Evolutionary conservation across 306 rosid species (phyloP), one percentile per base, ranked within the genome.

Genomic region (Inga oerstediana): DNA sequence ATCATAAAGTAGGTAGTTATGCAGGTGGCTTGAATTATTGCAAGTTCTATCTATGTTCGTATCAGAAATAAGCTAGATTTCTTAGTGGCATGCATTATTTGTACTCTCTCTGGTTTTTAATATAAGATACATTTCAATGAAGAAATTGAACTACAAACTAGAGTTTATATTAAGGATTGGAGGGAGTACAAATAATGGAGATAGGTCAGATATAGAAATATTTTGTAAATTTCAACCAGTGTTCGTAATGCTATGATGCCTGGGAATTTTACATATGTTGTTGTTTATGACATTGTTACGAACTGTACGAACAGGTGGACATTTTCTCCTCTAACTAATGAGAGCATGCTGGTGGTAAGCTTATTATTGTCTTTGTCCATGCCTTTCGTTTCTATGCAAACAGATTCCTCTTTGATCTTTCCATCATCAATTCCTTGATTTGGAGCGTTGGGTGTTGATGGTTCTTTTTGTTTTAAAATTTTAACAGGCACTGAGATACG

Each of bases 261-360:
- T 9, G 34, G 2, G 67, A 11, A 80, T 54, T 78, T 80, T 19
- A 58, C 76, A 65, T 32, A 51, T 34, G 74, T 6, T 39, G 34
- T 48, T 73, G 73, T 58, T 79, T 73, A 24, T 34, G 80, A 81
- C 85, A 45, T 80, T 77, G 54, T 85, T 76, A 20, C 58, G 80
- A 74, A 82, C 78, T 79, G 73, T 41, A 52, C 86, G 71, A 72
- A 82, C 95, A 94, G 98, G 90, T 94, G 98, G 98, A 80, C 96
- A 9, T 94, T 94, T 85, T 81, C 93, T 83, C 98, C 98, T 7
- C 82, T 86, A 46, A 75, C 93, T 44, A 92, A 92, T 86, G 96
- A 92, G 67, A 87, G 86, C 78, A 92, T 94, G 98, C 77, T 94
- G 82, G 74, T 24, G 89, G 98, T 94, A 88, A 85, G 98, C 81